Conservation (phyloP, 768 basidiomycete genomes). For the Tremella mesenterica region DNA sequence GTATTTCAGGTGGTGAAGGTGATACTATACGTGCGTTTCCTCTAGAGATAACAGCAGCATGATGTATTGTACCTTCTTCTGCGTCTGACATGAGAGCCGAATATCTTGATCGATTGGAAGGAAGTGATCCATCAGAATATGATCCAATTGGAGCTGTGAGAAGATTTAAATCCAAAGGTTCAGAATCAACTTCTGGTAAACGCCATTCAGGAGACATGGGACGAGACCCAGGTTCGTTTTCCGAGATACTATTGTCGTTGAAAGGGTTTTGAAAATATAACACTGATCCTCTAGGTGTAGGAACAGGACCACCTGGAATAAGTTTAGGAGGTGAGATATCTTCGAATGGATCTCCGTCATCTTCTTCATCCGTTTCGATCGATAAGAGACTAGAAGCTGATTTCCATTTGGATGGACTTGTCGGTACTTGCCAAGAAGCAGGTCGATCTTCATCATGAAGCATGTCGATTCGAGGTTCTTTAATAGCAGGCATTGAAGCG, state of each 20-base stretch:
- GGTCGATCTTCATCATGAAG: slow-evolving; percentile 39
- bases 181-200: slow-evolving; percentile 47
- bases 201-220: slow-evolving; percentile 35
- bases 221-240: background rate
- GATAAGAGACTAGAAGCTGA: slow-evolving; percentile 18
- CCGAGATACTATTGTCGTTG: slow-evolving; percentile 44
- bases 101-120: background rate
- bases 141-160: background rate
- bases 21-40: background rate
- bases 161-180: slow-evolving; percentile 54
- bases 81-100: slow-evolving; percentile 12
- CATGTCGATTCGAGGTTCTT: slow-evolving; percentile 38
- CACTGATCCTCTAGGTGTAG: slow-evolving; percentile 37
- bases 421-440: slow-evolving; percentile 24
- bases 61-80: slow-evolving; percentile 26
- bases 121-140: background rate
- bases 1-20: background rate
- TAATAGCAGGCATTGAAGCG: background rate
- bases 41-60: slow-evolving; percentile 1
- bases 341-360: slow-evolving; percentile 16
- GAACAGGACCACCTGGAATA: slow-evolving; percentile 26
- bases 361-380: slow-evolving; percentile 12
- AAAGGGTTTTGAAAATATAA: slow-evolving; percentile 31
- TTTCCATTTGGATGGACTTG: slow-evolving; percentile 12
- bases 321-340: slow-evolving; percentile 36